phyloP scores from a whole-genome alignment of 2,329 filamentous ascomycete species.

The Colletotrichum sp. region DNA sequence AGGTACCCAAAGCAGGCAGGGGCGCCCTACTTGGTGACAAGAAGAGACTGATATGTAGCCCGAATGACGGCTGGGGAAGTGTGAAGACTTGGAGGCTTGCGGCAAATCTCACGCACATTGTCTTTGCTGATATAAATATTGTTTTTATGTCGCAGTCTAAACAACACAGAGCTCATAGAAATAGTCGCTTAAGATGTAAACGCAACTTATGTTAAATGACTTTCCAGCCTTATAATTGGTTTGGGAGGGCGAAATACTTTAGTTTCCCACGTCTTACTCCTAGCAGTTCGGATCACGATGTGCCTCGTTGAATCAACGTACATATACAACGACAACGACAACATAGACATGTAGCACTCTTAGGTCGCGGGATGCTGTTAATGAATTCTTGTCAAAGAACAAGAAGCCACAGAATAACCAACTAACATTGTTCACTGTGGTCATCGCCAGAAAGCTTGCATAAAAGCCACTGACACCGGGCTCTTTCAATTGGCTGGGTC shows the following conservation, averaged over 20 bases:
- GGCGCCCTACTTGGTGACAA: fast-evolving
- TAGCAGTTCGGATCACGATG: fast-evolving
- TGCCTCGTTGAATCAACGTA: fast-evolving
- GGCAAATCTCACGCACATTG: fast-evolving
- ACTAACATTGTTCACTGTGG: too few relatives aligned
- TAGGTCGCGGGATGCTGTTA: too few relatives aligned
- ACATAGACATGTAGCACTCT: too few relatives aligned
- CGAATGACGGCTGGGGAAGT: fast-evolving
- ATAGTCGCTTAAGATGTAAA: fast-evolving
- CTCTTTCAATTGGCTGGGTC: background rate
- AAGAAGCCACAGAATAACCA: too few relatives aligned
- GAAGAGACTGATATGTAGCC: too few relatives aligned
- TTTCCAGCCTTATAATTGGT: background rate
- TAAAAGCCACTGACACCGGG: fast-evolving
- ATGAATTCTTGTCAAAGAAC: too few relatives aligned
- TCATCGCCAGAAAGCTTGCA: too few relatives aligned
- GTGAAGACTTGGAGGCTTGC: background rate
- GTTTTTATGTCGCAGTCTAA: fast-evolving
- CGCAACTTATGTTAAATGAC: fast-evolving
- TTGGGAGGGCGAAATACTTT: fast-evolving
- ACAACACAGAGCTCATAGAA: fast-evolving
- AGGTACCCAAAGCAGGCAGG: background rate
- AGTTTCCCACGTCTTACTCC: background rate
- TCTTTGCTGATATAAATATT: fast-evolving
- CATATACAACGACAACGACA: too few relatives aligned